Evolutionary conservation across 2,329 filamentous ascomycete species (phyloP).

Genomic region (Hypocreales sp.): DNA sequence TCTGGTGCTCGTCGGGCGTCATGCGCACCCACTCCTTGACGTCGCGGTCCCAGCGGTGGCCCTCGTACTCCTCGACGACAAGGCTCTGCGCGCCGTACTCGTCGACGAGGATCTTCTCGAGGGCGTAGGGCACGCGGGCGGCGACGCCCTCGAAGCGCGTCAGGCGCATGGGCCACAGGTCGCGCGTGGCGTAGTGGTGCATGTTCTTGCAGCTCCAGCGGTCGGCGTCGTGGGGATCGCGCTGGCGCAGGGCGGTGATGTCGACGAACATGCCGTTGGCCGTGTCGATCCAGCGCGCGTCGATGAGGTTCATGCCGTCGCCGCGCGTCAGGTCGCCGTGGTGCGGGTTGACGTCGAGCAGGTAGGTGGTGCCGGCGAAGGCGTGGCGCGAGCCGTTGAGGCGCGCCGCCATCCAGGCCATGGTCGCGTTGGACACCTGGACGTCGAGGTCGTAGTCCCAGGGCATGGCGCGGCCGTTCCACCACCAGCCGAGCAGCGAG

Average conservation of each 20-base stretch:
- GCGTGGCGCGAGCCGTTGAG: conserved; percentile 53
- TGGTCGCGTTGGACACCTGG: conserved; percentile 54
- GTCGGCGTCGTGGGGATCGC: conserved; percentile 43
- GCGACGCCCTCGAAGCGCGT: conserved; percentile 60
- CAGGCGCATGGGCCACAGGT: conserved; percentile 62
- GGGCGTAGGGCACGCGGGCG: conserved; percentile 53
- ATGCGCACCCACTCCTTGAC: conserved; percentile 43
- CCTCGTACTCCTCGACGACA: conserved; percentile 42
- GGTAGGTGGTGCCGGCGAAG: conserved; percentile 34
- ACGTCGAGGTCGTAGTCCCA: conserved; percentile 81
- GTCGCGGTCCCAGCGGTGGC: conserved; percentile 44
- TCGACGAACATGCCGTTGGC: conserved; percentile 68
- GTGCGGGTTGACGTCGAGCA: conserved; percentile 66
- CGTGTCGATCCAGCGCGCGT: conserved; percentile 69
- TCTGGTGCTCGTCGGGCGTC: conserved; percentile 11
- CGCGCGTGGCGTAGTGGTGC: conserved; percentile 53
- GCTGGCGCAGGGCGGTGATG: conserved; percentile 62
- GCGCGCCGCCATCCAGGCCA: conserved; percentile 46
- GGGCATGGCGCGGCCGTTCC: conserved; percentile 63
- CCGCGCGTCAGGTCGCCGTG: conserved; percentile 43
- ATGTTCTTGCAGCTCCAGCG: conserved; percentile 69
- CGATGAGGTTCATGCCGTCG: conserved; percentile 64
- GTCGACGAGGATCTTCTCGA: conserved; percentile 47
- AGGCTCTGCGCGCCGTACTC: conserved; percentile 52
- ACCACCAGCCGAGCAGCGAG: conserved; percentile 78